Evolutionary conservation across 2,329 filamentous ascomycete genomes (phyloP).

Genomic region (Cladophialophora psammophila): DNA sequence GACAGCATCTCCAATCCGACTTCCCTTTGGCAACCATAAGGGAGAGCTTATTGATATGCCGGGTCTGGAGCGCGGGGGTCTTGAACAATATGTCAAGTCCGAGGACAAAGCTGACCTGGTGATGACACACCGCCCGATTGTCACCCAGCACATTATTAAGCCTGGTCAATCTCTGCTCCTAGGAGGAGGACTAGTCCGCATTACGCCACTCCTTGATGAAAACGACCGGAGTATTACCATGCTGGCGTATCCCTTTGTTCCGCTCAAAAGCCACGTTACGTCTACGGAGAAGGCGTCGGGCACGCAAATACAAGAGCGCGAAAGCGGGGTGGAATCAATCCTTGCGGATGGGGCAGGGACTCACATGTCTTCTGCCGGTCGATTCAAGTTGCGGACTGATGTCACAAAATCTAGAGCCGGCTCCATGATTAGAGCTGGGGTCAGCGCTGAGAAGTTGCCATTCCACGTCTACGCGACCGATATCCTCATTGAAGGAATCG

Average conservation of each 20-base stretch:
- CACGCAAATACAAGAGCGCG: conserved; percentile 70
- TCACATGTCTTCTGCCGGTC: conserved; percentile 73
- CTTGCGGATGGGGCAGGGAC: conserved; percentile 49
- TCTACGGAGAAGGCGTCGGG: conserved; percentile 78
- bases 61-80: conserved; percentile 75
- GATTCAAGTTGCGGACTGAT: conserved; percentile 77
- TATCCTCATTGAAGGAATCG: conserved; percentile 87
- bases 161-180: conserved; percentile 81
- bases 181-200: conserved; percentile 83
- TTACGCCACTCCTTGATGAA: conserved; percentile 69
- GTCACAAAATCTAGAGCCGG: conserved; percentile 82
- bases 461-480: conserved; percentile 83
- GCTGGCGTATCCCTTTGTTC: conserved; percentile 85
- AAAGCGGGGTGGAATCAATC: conserved; percentile 67
- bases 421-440: conserved; percentile 72
- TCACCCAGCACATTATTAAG: conserved; percentile 76
- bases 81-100: conserved; percentile 74
- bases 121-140: conserved; percentile 78
- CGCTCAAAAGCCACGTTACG: conserved; percentile 77
- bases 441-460: conserved; percentile 62
- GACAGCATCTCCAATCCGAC: conserved; percentile 90
- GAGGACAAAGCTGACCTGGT: conserved; percentile 72
- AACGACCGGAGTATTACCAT: conserved; percentile 56
- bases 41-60: conserved; percentile 95
- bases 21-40: conserved; percentile 80